Base-by-base conservation (phyloP, 805 yeast genomes). In the Kodamaea jinghongensis region DNA sequence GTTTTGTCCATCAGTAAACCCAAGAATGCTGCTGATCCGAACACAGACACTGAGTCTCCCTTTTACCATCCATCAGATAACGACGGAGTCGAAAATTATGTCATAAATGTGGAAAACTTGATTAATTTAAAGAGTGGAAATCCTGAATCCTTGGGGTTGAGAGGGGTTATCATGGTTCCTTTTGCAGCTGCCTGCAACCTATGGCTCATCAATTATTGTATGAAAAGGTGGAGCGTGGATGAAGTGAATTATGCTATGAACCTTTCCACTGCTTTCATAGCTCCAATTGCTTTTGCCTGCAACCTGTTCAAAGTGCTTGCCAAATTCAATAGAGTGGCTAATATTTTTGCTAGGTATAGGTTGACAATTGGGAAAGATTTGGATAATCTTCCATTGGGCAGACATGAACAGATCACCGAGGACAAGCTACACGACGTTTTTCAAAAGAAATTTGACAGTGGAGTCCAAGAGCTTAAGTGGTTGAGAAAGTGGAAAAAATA, bases 111-210 rank as follows among this genome's bases (percentile, higher is more conserved):
- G 2, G 33, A 30, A 13, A 46, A 43, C 36, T 40, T 44, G 13
- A 33, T 33, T 14, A 36, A 39, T 10, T 41, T 48, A 28, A 23
- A 31, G 15, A 26, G 35, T 10, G 39, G 44, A 16, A 41, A 31
- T 26, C 25, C 26, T n/a, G 37, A 34, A 5, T 12, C 33, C 12
- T 17, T 51, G 6, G 51, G 48, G 5, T 12, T 45, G 10, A 37
- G 31, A 36, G 62, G 55, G 33, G 80, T 73, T 0, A 28, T 67
- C 4, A 12, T 57, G 3, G 49, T 76, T 52, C 83, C 84, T 0
- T 40, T 78, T 4, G 10, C 67, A 5, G 73, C 76, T 4, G 71
- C 73, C 6, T 37, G 46, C 13, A 51, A 49, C n/a, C 55, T 79
- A 29, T 42, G 59, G 22, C 62, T 64, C 0, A 39, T 76, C 28